phyloP scores from a whole-genome alignment of 2,329 filamentous ascomycete species.

The Fusarium succisae region DNA sequence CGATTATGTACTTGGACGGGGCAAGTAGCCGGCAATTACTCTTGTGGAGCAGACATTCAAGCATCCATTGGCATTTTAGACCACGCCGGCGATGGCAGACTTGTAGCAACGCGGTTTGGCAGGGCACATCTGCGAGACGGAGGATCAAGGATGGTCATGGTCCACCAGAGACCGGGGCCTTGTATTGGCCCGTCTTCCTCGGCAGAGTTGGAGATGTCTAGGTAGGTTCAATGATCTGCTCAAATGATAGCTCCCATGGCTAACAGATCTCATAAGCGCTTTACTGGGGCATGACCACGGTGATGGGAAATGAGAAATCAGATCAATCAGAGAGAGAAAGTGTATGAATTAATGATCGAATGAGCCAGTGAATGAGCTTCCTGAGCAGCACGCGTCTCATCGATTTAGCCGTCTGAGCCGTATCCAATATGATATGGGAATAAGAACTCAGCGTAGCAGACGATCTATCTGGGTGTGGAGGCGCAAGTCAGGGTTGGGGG shows the following conservation, averaged over 20 bases:
- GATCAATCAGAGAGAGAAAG: conserved; percentile 14
- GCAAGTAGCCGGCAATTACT: conserved; percentile 35
- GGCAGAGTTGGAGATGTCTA: conserved; percentile 16
- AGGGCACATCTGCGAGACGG: conserved; percentile 34
- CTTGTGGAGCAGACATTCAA: conserved; percentile 28
- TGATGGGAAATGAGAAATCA: conserved; percentile 1
- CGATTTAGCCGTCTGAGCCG: conserved; percentile 17
- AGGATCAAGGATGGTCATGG: conserved; percentile 30
- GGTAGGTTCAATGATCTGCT: conserved; percentile 22
- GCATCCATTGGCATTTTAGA: conserved; percentile 23
- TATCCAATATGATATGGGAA: conserved; percentile 29
- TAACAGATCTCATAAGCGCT: conserved; percentile 12
- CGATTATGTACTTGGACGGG: conserved; percentile 44
- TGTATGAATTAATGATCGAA: conserved; percentile 1
- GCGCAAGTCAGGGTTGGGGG: conserved; percentile 43
- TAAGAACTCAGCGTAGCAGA: conserved; percentile 19
- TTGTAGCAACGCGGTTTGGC: conserved; percentile 31
- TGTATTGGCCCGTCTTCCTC: conserved; percentile 25
- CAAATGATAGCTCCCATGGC: background rate
- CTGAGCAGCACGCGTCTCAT: conserved; percentile 24
- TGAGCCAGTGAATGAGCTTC: conserved; percentile 24
- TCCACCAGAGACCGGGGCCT: conserved; percentile 31
- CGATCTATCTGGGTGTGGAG: conserved; percentile 41
- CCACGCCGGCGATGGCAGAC: conserved; percentile 33
- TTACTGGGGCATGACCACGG: conserved; percentile 10